Evolutionary conservation across 2,329 filamentous ascomycete genomes (phyloP).

Genomic region (Penicillium nordicum): DNA sequence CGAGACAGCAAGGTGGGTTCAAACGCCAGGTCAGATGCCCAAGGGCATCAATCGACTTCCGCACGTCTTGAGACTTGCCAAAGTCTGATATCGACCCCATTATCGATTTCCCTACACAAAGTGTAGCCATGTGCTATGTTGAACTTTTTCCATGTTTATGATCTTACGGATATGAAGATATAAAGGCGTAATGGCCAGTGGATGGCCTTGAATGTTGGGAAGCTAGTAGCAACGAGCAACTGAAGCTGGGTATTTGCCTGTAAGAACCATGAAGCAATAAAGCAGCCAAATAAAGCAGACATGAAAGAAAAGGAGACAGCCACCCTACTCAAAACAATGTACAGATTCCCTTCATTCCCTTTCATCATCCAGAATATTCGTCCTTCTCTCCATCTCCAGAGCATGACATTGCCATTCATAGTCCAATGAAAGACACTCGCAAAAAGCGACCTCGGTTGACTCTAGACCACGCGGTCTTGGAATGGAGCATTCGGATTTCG

Average conservation of each 20-base stretch:
- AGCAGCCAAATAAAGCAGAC: background rate
- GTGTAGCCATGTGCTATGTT: background rate
- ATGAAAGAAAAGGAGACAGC: background rate
- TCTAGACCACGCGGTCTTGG: slow-evolving; percentile 25
- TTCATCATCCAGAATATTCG: background rate
- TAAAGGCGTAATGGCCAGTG: background rate
- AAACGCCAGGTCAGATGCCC: background rate
- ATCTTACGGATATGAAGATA: background rate
- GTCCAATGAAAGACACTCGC: background rate
- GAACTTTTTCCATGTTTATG: background rate
- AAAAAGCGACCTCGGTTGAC: background rate
- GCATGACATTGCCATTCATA: background rate
- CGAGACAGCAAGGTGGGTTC: background rate
- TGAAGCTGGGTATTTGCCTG: slow-evolving; percentile 12
- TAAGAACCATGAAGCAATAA: slow-evolving; percentile 3
- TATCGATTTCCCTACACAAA: background rate
- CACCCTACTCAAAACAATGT: background rate
- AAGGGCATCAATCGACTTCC: background rate
- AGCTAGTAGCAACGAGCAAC: slow-evolving; percentile 1
- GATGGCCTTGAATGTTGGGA: background rate
- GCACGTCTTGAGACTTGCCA: background rate
- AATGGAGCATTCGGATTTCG: slow-evolving; percentile 38
- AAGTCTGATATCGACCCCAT: background rate
- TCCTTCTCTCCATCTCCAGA: background rate
- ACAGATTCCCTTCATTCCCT: background rate